phyloP scores from a whole-genome alignment of 805 yeast genomes.

The Sporopachydermia lactativora region DNA sequence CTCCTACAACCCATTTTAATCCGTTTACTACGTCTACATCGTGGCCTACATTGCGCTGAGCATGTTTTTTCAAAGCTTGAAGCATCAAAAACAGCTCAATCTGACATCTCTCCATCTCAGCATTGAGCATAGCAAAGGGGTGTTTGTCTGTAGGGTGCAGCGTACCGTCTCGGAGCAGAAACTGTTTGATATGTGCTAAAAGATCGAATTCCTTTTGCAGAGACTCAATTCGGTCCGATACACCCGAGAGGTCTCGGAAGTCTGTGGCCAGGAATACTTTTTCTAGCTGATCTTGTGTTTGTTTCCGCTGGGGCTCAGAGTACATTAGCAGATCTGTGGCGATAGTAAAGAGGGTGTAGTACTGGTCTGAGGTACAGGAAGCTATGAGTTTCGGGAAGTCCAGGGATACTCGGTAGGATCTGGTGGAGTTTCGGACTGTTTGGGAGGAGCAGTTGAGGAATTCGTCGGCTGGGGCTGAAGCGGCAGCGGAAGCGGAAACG shows the following conservation, averaged over 20 bases:
- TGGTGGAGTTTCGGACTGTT: constrained; percentile 7
- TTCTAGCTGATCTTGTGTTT: constrained; percentile 42
- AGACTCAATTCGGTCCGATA: constrained; percentile 30
- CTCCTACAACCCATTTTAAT: constrained; percentile 46
- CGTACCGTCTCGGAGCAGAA: neutral
- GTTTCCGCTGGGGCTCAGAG: constrained; percentile 54
- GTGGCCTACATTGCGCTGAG: constrained; percentile 4
- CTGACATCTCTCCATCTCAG: constrained; percentile 22
- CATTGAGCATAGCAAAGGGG: constrained; percentile 27
- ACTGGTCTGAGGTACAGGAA: constrained; percentile 61
- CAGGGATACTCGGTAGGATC: constrained; percentile 36
- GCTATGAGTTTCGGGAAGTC: constrained; percentile 60
- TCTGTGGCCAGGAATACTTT: constrained; percentile 60
- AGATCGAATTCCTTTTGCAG: constrained; percentile 30
- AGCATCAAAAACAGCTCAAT: constrained; percentile 31
- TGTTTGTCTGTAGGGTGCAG: constrained; percentile 24
- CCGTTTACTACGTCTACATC: constrained; percentile 17
- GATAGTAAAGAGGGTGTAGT: constrained; percentile 49
- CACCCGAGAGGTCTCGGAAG: constrained; percentile 40
- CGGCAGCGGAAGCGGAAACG: neutral
- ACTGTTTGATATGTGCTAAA: neutral
- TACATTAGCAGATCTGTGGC: constrained; percentile 52
- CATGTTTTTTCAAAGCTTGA: constrained; percentile 25
- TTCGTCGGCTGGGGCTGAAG: neutral
- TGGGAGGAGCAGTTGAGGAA: neutral